These are phyloP conservation scores for Chalaropsis ovoidea DNA, from an alignment of 2,329 filamentous ascomycete genomes.

Conservation along the genomic window DNA sequence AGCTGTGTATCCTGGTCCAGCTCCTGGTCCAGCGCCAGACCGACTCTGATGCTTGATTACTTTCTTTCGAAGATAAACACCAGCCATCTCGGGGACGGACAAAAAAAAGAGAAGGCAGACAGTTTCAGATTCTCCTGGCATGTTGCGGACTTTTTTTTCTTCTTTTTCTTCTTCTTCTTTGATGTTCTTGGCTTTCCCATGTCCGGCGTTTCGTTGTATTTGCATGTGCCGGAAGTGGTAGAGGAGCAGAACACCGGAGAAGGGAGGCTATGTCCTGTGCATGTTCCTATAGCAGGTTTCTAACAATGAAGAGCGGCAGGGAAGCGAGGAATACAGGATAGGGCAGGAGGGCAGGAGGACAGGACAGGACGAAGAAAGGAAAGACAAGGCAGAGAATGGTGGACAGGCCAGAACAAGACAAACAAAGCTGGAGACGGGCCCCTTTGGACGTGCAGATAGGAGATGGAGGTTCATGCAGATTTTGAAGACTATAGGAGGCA, in stretches of 20 bases:
- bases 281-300: neutral
- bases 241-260: neutral
- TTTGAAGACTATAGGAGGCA: neutral
- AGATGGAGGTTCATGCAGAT: neutral
- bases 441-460: neutral
- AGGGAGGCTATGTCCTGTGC: no score
- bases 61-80: neutral
- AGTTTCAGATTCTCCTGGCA: neutral
- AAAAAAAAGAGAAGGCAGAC: neutral
- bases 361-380: neutral
- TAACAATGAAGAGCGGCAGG: neutral
- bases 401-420: neutral
- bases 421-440: no score
- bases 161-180: neutral
- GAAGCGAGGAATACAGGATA: neutral
- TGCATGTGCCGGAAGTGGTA: neutral
- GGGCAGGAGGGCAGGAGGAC: neutral
- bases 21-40: neutral
- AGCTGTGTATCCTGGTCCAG: neutral
- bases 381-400: neutral
- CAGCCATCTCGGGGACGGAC: neutral
- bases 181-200: neutral
- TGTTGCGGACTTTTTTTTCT: slow-evolving; percentile 5
- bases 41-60: neutral
- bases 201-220: neutral